Percentiles rank a stretch among this genome's conserved stretches.
Conservation (phyloP, 129 eudicot species). For the Pulicaria dysenterica region DNA sequence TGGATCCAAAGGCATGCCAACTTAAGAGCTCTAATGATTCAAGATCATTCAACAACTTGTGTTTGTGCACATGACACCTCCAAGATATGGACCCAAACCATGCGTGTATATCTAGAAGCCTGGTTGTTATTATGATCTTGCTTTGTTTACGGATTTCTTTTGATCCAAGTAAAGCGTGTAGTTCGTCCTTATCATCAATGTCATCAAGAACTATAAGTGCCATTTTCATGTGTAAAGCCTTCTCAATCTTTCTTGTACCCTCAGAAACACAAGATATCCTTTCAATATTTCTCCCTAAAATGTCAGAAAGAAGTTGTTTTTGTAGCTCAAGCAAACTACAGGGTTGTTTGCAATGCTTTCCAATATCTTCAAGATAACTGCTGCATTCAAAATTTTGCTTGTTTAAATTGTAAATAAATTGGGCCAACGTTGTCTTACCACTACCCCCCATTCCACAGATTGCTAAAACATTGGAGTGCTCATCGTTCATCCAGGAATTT, state of each 20-base stretch:
- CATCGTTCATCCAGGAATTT: conserved; percentile 25
- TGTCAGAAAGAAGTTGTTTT: conserved; percentile 3
- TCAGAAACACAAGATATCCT: conserved; percentile 6
- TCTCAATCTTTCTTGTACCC: conserved; percentile 1
- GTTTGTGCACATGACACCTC: neutral
- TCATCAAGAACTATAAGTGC: conserved; percentile 27
- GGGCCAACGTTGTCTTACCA: conserved; percentile 32
- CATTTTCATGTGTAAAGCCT: conserved; percentile 7
- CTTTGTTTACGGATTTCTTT: neutral
- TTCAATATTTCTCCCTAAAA: conserved; percentile 6
- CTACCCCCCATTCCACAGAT: conserved; percentile 32
- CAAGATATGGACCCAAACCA: conserved; percentile 3
- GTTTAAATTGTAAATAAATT: conserved; percentile 16
- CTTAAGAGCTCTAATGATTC: conserved; percentile 36
- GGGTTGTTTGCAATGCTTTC: neutral
- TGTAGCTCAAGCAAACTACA: conserved; percentile 7
- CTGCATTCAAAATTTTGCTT: conserved; percentile 9
- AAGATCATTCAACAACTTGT: neutral
- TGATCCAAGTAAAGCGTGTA: conserved; percentile 14
- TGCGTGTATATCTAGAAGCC: conserved; percentile 23
- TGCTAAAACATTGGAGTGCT: conserved; percentile 1
- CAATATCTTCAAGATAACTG: conserved; percentile 27
- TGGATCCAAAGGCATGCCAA: conserved; percentile 42
- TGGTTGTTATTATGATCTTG: conserved; percentile 28
- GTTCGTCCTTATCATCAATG: neutral